Evolutionary conservation across 768 basidiomycete species (phyloP).

Genomic region (Podaxis sp.): DNA sequence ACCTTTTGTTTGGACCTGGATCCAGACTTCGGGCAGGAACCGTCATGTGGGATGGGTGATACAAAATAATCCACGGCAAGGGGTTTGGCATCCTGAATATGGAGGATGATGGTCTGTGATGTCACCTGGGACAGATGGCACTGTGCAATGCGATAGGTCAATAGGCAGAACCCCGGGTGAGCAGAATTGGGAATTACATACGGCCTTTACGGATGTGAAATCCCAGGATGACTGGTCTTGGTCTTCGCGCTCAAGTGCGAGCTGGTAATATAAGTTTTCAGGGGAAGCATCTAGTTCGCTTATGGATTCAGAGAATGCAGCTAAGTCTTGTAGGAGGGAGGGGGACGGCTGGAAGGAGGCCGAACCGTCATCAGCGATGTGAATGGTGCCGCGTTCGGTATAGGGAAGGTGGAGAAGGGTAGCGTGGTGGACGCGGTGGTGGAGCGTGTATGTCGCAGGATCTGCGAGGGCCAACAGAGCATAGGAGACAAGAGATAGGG

Average conservation of each 20-base stretch:
- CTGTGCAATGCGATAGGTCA: slow-evolving; percentile 34
- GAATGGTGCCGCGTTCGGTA: slow-evolving; percentile 40
- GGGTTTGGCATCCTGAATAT: slow-evolving; percentile 46
- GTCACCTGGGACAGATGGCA: slow-evolving; percentile 62
- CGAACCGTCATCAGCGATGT: slow-evolving; percentile 31
- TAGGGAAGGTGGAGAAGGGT: slow-evolving; percentile 37
- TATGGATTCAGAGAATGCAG: slow-evolving; percentile 37
- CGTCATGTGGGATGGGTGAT: slow-evolving; percentile 65
- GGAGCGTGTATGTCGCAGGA: slow-evolving; percentile 30
- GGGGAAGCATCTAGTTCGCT: slow-evolving; percentile 30
- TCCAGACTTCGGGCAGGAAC: slow-evolving; percentile 50
- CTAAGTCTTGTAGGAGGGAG: slow-evolving; percentile 47
- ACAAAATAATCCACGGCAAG: slow-evolving; percentile 75
- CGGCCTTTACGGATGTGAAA: slow-evolving; percentile 61
- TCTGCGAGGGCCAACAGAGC: slow-evolving; percentile 22
- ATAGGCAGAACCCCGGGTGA: slow-evolving; percentile 4
- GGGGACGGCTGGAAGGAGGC: slow-evolving; percentile 39
- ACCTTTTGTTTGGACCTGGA: slow-evolving; percentile 25
- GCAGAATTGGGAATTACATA: slow-evolving; percentile 31
- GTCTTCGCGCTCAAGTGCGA: slow-evolving; percentile 57
- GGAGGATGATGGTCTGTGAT: slow-evolving; percentile 58
- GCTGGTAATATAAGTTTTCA: slow-evolving; percentile 57
- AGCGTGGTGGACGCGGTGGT: slow-evolving; percentile 58
- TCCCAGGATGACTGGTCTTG: slow-evolving; percentile 50
- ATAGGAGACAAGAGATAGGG: slow-evolving; percentile 12